Percentiles rank a stretch among this genome's conserved stretches.
These are phyloP conservation scores for Chytriomyces confervae DNA, from an alignment of 192 early-diverging fungal genomes.

Conservation along the genomic window DNA sequence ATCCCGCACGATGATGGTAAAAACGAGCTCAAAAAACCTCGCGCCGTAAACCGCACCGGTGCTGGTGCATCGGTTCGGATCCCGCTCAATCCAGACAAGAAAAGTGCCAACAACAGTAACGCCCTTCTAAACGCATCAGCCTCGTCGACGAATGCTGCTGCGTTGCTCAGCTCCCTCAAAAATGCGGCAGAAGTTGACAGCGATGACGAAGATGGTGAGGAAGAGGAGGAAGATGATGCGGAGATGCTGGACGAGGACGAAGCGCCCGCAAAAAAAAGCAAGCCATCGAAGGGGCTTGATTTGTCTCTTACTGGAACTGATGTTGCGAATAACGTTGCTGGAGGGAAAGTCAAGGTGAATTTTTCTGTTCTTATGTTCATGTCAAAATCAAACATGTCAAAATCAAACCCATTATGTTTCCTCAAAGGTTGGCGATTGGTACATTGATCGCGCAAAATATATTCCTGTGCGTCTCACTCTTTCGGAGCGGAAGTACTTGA, in stretches of 20 bases:
- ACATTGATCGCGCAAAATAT: slow-evolving; percentile 85
- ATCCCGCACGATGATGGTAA: neutral
- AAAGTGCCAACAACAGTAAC: neutral
- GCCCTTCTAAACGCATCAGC: neutral
- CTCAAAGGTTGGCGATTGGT: slow-evolving; percentile 71
- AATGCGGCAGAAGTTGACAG: slow-evolving; percentile 14
- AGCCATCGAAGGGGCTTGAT: neutral
- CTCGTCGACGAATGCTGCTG: neutral
- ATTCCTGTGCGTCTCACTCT: slow-evolving; percentile 92
- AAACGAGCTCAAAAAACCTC: too few relatives aligned
- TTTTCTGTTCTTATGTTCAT: neutral
- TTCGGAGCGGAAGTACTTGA: slow-evolving; percentile 89
- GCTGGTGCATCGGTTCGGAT: neutral
- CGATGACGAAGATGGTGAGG: slow-evolving; percentile 33
- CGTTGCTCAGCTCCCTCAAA: slow-evolving; percentile 1
- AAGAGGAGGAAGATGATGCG: slow-evolving; percentile 25
- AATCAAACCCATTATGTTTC: neutral
- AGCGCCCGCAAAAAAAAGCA: neutral
- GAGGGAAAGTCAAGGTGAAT: slow-evolving; percentile 42
- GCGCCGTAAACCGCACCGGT: too few relatives aligned
- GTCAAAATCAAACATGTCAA: neutral
- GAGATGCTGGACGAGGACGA: slow-evolving; percentile 6
- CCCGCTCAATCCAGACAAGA: neutral
- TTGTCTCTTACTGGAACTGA: slow-evolving; percentile 40
- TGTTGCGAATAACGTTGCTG: slow-evolving; percentile 26